Conservation (phyloP, 352 stramenopile genomes). For the Aphanomyces euteiches region DNA sequence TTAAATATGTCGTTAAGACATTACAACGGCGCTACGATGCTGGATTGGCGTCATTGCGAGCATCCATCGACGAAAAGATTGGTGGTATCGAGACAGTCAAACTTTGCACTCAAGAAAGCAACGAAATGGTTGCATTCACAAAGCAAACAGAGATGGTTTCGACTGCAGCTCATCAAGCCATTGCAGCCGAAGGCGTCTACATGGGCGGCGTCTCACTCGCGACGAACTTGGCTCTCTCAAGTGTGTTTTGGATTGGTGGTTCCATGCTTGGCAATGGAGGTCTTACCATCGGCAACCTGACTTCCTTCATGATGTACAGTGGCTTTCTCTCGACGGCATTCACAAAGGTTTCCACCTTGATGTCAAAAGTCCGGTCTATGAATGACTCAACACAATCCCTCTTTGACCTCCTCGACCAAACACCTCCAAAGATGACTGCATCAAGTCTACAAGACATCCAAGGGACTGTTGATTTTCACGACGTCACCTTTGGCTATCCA, state of each 20-base stretch:
- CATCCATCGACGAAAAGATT: constrained; percentile 79
- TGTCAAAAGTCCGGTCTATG: constrained; percentile 71
- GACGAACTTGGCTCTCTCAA: constrained; percentile 87
- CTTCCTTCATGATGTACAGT: constrained; percentile 88
- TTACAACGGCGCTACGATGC: constrained; percentile 78
- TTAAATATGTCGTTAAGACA: constrained; percentile 77
- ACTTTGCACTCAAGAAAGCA: constrained; percentile 75
- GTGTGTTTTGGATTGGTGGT: constrained; percentile 87
- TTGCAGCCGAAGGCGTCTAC: constrained; percentile 82
- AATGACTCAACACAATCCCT: constrained; percentile 70
- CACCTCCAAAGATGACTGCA: constrained; percentile 16
- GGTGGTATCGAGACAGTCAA: constrained; percentile 89
- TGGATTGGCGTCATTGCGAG: constrained; percentile 64
- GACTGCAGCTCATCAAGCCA: constrained; percentile 60
- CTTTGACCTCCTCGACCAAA: constrained; percentile 52
- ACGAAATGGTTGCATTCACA: constrained; percentile 61
- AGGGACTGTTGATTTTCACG: constrained; percentile 67
- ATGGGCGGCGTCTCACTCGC: constrained; percentile 85
- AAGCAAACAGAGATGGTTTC: constrained; percentile 66
- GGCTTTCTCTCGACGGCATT: constrained; percentile 88
- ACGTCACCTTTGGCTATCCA: constrained; percentile 83
- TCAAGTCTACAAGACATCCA: constrained; percentile 38
- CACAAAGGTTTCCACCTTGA: constrained; percentile 78
- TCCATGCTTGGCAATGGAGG: constrained; percentile 79
- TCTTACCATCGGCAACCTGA: constrained; percentile 86